phyloP scores from a whole-genome alignment of 2,329 filamentous ascomycete species.

The Fusarium secorum region DNA sequence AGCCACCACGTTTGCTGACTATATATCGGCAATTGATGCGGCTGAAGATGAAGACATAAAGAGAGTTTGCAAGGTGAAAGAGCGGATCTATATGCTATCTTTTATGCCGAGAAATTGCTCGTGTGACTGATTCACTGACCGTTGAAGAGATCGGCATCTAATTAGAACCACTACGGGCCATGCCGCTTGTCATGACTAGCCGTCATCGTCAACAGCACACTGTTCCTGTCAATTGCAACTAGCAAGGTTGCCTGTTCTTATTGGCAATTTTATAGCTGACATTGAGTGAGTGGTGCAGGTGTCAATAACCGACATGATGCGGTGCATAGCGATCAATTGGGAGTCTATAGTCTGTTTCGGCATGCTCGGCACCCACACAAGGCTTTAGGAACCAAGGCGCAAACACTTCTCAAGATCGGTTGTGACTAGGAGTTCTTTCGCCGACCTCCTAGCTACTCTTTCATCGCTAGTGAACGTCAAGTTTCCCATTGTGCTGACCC shows the following conservation, averaged over 20 bases:
- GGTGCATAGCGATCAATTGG: background rate
- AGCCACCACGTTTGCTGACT: slow-evolving; percentile 25
- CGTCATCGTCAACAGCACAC: background rate
- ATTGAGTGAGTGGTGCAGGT: fast-evolving
- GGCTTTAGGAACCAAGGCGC: background rate
- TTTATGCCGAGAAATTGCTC: background rate
- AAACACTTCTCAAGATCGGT: background rate
- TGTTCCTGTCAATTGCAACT: background rate
- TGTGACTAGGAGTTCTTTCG: fast-evolving
- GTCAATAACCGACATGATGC: background rate
- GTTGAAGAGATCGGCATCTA: background rate
- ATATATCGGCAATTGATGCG: background rate
- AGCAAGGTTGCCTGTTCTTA: background rate
- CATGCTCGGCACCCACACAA: background rate
- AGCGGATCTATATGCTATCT: background rate
- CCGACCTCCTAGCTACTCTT: fast-evolving
- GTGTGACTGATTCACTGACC: background rate
- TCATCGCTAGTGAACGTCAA: fast-evolving
- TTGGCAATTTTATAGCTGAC: fast-evolving
- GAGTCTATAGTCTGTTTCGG: background rate
- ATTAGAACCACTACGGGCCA: background rate
- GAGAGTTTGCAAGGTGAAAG: background rate
- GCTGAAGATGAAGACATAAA: background rate
- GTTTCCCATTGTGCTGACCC: background rate
- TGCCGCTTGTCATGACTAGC: background rate